A percentile compares a stretch with the other conserved stretches of the same genome.
phyloP scores from a whole-genome alignment of 352 stramenopile genomes.

The Peronospora belbahrii region DNA sequence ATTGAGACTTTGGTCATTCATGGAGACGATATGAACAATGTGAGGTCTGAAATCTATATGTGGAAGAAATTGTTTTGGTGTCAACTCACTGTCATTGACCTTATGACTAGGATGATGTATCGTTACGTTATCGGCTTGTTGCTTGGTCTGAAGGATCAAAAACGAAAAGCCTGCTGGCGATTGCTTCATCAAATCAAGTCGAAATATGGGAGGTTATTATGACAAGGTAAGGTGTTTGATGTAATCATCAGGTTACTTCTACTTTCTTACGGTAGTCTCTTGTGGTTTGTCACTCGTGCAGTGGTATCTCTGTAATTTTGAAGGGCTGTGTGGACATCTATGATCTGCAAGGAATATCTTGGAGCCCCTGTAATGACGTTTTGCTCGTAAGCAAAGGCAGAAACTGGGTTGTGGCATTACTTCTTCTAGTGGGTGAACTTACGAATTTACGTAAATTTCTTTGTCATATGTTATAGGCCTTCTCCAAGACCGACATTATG shows the following conservation, averaged over 20 bases:
- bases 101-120: neutral
- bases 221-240: constrained; percentile 15
- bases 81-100: neutral
- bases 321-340: constrained; percentile 8
- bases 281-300: constrained; percentile 1
- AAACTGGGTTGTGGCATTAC: neutral
- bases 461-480: constrained; percentile 17
- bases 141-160: constrained; percentile 23
- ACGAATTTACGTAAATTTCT: neutral
- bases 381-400: constrained; percentile 21
- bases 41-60: constrained; percentile 4
- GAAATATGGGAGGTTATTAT: constrained; percentile 32
- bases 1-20: constrained; percentile 11
- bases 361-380: constrained; percentile 26
- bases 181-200: constrained; percentile 15
- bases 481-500: constrained; percentile 23
- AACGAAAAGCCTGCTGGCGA: constrained; percentile 23
- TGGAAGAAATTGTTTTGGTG: neutral
- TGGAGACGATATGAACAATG: constrained; percentile 3
- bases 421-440: neutral
- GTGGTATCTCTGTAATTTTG: constrained; percentile 8
- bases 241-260: neutral
- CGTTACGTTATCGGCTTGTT: constrained; percentile 12
- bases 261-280: neutral
- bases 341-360: constrained; percentile 25